phyloP scores from a whole-genome alignment of 2,329 filamentous ascomycete species.

The Cladosporium halotolerans region DNA sequence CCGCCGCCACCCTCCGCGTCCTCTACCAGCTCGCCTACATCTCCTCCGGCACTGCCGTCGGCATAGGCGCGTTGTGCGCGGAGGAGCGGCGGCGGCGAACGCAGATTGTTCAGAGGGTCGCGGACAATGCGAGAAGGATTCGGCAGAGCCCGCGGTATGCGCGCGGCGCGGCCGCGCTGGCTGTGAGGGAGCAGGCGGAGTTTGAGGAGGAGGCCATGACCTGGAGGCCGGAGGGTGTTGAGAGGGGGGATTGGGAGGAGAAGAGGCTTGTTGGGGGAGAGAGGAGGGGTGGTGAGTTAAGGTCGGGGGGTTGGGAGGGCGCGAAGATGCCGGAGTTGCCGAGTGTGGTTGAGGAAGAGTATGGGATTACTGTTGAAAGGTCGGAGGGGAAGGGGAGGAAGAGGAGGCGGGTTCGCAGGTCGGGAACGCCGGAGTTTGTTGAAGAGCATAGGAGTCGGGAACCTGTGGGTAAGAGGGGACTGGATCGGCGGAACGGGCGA shows the following conservation, averaged over 20 bases:
- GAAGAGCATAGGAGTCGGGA: neutral
- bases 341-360: constrained; percentile 23
- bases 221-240: neutral
- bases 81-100: constrained; percentile 32
- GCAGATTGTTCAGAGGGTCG: constrained; percentile 28
- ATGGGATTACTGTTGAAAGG: constrained; percentile 13
- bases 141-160: constrained; percentile 26
- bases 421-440: neutral
- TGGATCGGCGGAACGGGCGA: neutral
- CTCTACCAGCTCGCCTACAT: constrained; percentile 35
- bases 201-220: constrained; percentile 2
- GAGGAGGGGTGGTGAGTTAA: neutral
- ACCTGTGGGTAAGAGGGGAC: neutral
- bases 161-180: constrained; percentile 17
- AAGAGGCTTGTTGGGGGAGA: neutral
- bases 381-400: constrained; percentile 6
- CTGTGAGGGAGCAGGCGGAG: constrained; percentile 6
- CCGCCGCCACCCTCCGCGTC: constrained; percentile 29
- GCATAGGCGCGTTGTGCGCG: constrained; percentile 29
- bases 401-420: neutral
- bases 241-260: neutral
- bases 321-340: constrained; percentile 20
- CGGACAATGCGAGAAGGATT: constrained; percentile 30
- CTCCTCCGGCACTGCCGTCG: constrained; percentile 32
- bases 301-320: neutral